Conservation (phyloP, 1,139 yeast species). For the Protomyces pachydermus region DNA sequence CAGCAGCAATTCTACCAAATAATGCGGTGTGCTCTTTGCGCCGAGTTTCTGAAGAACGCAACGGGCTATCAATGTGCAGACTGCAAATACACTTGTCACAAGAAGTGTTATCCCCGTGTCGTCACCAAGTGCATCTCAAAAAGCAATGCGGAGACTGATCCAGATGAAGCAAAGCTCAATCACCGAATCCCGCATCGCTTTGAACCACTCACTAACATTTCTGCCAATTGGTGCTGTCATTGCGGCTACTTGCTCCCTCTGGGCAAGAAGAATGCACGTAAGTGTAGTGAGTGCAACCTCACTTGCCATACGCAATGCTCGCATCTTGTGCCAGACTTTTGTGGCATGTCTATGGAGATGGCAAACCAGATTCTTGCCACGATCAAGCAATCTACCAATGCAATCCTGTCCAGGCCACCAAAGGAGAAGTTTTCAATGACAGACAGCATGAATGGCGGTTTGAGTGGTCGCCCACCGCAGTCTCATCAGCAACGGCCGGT, state of each 20-base stretch:
- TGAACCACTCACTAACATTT: conserved; percentile 82
- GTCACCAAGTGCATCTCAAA: conserved; percentile 94
- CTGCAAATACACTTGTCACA: conserved; percentile 89
- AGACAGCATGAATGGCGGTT: conserved; percentile 23
- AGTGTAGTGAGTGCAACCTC: conserved; percentile 90
- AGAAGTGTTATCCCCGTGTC: conserved; percentile 86
- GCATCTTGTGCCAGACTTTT: conserved; percentile 92
- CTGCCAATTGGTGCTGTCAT: conserved; percentile 99
- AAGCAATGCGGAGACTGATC: conserved; percentile 75
- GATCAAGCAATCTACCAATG: conserved; percentile 58
- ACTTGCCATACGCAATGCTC: conserved; percentile 92
- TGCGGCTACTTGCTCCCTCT: conserved; percentile 95
- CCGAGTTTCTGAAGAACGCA: conserved; percentile 78
- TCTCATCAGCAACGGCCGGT: conserved; percentile 8
- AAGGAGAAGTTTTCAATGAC: conserved; percentile 10
- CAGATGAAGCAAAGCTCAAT: conserved; percentile 84
- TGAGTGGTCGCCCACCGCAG: not conserved
- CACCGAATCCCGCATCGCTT: conserved; percentile 96
- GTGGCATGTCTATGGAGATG: conserved; percentile 98
- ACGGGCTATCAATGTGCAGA: conserved; percentile 97
- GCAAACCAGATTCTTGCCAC: conserved; percentile 84
- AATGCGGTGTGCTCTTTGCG: conserved; percentile 96
- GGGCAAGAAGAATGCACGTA: conserved; percentile 90
- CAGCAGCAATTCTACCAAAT: conserved; percentile 92
- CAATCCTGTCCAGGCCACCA: conserved; percentile 34